A percentile compares a stretch with the other conserved stretches of the same genome.
Evolutionary conservation across 257 asterid genomes (phyloP).

Genomic region (Osmanthus fragrans): DNA sequence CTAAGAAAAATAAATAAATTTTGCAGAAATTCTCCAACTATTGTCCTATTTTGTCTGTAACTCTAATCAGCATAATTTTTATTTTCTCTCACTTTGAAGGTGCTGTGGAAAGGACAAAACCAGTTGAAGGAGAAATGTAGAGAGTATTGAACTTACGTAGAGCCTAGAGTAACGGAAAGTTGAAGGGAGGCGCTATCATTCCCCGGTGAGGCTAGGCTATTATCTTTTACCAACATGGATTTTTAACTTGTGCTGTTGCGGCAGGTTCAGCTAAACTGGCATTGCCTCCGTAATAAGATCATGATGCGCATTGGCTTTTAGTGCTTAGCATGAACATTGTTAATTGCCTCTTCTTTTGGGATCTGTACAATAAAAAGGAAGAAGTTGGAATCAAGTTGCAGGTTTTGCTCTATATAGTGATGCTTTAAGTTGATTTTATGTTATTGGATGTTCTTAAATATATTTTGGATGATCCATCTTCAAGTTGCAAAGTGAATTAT

Average conservation of each 20-base stretch:
- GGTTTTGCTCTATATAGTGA: background rate
- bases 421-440: too few relatives aligned
- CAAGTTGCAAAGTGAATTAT: background rate
- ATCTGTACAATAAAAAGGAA: background rate
- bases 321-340: too few relatives aligned
- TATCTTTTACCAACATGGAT: background rate
- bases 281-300: background rate
- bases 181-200: background rate
- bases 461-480: background rate
- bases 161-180: background rate
- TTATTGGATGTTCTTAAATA: background rate
- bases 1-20: background rate
- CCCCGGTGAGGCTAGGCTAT: background rate
- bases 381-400: too few relatives aligned
- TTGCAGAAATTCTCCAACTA: background rate
- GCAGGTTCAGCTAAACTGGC: background rate
- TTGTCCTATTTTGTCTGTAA: background rate
- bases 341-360: too few relatives aligned
- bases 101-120: conserved; percentile 72
- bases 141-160: background rate
- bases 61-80: background rate
- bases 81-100: conserved; percentile 36
- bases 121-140: conserved; percentile 26
- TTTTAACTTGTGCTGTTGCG: too few relatives aligned
- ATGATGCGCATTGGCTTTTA: too few relatives aligned